phyloP scores from a whole-genome alignment of 257 asterid genomes.

The Solanum pimpinellifolium region DNA sequence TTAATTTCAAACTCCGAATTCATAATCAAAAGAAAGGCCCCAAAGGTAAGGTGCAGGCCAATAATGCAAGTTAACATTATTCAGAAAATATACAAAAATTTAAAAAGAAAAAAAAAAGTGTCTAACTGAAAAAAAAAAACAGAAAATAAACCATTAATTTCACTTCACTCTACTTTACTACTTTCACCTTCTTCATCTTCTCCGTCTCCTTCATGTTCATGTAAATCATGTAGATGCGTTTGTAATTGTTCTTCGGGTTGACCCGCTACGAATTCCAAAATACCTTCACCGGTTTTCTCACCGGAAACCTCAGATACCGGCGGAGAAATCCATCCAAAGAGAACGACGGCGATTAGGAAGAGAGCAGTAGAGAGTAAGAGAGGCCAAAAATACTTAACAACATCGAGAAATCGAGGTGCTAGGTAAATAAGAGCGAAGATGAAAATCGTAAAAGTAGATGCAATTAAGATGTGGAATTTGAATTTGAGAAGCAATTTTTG shows the following conservation, averaged over 20 bases:
- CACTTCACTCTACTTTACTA: not conserved
- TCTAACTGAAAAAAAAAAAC: too few species aligned
- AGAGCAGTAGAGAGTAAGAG: slow-evolving; percentile 61
- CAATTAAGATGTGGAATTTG: slow-evolving; percentile 37
- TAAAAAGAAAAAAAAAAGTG: not conserved
- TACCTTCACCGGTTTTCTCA: slow-evolving; percentile 48
- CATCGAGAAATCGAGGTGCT: slow-evolving; percentile 44
- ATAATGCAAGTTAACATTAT: not conserved
- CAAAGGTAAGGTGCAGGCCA: not conserved
- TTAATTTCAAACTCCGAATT: not conserved
- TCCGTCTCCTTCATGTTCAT: not conserved
- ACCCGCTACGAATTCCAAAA: slow-evolving; percentile 51
- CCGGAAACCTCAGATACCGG: slow-evolving; percentile 24
- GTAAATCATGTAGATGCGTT: not conserved
- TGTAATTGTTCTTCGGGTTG: slow-evolving; percentile 32
- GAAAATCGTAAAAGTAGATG: not conserved
- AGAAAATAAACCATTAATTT: not conserved
- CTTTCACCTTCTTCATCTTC: not conserved
- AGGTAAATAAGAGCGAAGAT: slow-evolving; percentile 15
- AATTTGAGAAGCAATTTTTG: slow-evolving; percentile 35
- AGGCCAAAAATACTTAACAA: slow-evolving; percentile 58
- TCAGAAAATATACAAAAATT: slow-evolving; percentile 4
- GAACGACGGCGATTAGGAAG: slow-evolving; percentile 40
- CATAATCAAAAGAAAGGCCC: not conserved
- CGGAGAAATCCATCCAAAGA: slow-evolving; percentile 47